Evolutionary conservation across 2,329 filamentous ascomycete genomes (phyloP), one percentile per base, ranked within the genome.

Genomic region (Aspergillus sp.): DNA sequence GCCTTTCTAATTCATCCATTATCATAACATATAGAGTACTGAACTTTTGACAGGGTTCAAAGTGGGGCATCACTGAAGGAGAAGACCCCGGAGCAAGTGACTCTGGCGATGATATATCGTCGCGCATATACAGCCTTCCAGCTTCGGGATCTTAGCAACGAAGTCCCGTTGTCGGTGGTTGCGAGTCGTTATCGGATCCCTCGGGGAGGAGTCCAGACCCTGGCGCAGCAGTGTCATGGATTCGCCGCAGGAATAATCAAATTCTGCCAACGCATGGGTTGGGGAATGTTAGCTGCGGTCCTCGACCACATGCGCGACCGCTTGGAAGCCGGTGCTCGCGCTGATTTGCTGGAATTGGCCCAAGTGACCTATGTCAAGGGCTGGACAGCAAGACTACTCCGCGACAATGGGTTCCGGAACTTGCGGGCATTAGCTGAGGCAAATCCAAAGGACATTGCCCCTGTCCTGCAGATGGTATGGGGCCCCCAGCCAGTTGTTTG

Each of bases 171-270:
- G 33, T 85, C 90, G 63, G 75, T 80, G 3, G 87, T 92, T 27
- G 86, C 89, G 24, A 79, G 80, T 15, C 90, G 89, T 68, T 93
- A 90, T 68, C 83, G 85, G 60, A 84, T 86, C 58, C 85, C 88
- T 8, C 83, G 89, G 19, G 89, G 89, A 2, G 81, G 83, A 5
- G 84, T 92, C 11, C 89, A 93, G 71, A 89, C 81, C 19, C 78
- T 92, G 2, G 84, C 88, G 2, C 88, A 91, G 65, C 89, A 86
- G 1, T 91, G 89, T 63, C 86, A 91, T 62, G 89, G 89, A 0
- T 93, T 92, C 67, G 89, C 89, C 3, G 87, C 88, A 2, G 89
- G 89, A 3, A 90, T 91, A 80, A 85, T 92, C 59, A 91, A 89
- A 63, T 92, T 92, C 67, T 92, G 89, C 68, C 82, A 90, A 63